phyloP scores from a whole-genome alignment of 2,329 filamentous ascomycete genomes.

The Sodiomyces alkalinus region DNA sequence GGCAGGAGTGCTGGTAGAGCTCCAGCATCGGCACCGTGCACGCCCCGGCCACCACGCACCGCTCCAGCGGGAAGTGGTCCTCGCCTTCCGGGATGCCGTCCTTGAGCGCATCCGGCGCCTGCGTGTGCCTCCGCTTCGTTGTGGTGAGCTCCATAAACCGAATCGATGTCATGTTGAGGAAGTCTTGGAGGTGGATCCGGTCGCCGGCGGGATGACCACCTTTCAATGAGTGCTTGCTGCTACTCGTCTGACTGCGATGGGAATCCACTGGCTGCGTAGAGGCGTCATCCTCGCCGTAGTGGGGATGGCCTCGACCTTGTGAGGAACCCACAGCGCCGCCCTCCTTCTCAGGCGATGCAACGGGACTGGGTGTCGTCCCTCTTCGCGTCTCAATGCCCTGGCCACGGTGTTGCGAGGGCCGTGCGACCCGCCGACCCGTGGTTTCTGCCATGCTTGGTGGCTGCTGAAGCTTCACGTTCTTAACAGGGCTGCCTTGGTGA shows the following conservation, averaged over 20 bases:
- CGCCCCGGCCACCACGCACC: constrained; percentile 73
- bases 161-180: constrained; percentile 88
- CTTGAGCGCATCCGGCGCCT: constrained; percentile 38
- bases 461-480: constrained; percentile 54
- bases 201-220: too few relatives aligned
- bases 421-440: constrained; percentile 42
- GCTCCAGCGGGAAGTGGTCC: constrained; percentile 49
- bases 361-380: constrained; percentile 27
- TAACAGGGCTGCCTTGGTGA: constrained; percentile 62
- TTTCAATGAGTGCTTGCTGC: too few relatives aligned
- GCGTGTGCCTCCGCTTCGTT: constrained; percentile 79
- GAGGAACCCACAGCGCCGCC: constrained; percentile 20
- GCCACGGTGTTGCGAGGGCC: constrained; percentile 18
- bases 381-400: too few relatives aligned
- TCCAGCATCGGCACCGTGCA: constrained; percentile 89
- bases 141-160: constrained; percentile 98
- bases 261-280: constrained; percentile 26
- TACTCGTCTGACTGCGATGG: constrained; percentile 27
- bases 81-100: constrained; percentile 23
- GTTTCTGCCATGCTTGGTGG: constrained; percentile 54
- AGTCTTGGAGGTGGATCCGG: constrained; percentile 74
- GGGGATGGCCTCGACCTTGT: too few relatives aligned
- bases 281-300: constrained; percentile 32
- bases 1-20: constrained; percentile 87
- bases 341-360: constrained; percentile 31